Conservation (phyloP, 257 asterid genomes). For the Gentiana dahurica region DNA sequence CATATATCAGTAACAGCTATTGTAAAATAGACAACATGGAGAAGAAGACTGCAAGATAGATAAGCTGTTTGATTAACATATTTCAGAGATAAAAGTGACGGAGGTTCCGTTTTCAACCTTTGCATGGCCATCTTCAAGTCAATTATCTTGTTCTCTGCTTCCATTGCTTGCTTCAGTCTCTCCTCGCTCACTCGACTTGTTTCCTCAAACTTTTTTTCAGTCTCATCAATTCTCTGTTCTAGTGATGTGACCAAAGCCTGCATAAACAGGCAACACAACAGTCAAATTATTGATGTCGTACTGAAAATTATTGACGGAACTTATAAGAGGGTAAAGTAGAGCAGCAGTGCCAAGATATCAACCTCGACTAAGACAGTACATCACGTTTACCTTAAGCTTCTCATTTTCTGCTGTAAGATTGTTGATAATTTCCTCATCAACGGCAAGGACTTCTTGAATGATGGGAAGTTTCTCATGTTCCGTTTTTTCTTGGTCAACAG, state of each 20-base stretch:
- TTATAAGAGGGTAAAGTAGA: too few relatives aligned
- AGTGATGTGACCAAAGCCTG: slow-evolving; percentile 54
- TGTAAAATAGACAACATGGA: too few relatives aligned
- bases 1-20: too few relatives aligned
- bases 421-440: slow-evolving; percentile 25
- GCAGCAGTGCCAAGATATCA: too few relatives aligned
- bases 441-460: not conserved
- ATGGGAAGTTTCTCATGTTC: slow-evolving; percentile 18
- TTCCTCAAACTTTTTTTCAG: slow-evolving; percentile 61
- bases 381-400: slow-evolving; percentile 50
- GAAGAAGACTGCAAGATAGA: not conserved
- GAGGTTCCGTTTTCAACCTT: slow-evolving; percentile 29
- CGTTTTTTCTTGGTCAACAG: slow-evolving; percentile 19
- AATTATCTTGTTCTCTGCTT: slow-evolving; percentile 65
- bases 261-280: slow-evolving; percentile 9
- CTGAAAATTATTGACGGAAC: not conserved
- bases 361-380: not conserved
- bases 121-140: slow-evolving; percentile 61
- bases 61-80: not conserved
- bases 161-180: slow-evolving; percentile 55
- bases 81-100: too few relatives aligned
- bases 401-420: slow-evolving; percentile 66
- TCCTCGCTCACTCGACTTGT: slow-evolving; percentile 50
- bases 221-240: slow-evolving; percentile 60
- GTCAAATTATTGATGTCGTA: not conserved